These are phyloP conservation scores for Potentilla sterilis DNA, from an alignment of 306 rosid species.

Conservation along the genomic window DNA sequence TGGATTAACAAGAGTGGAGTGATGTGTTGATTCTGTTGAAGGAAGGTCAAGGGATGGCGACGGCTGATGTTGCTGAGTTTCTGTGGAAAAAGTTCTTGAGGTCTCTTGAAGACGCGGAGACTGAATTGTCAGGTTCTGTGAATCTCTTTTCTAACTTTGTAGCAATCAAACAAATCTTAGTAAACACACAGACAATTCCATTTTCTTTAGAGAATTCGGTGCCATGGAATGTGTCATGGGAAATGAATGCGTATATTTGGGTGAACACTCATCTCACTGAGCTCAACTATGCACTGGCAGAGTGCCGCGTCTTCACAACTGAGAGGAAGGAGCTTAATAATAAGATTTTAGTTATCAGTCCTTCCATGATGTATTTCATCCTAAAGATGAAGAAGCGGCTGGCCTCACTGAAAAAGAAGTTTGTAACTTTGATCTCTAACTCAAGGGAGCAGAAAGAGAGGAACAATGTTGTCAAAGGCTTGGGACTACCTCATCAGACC, in stretches of 20 bases:
- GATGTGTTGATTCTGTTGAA: not conserved
- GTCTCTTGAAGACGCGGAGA: not conserved
- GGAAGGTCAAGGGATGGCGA: not conserved
- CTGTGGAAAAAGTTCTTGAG: not conserved
- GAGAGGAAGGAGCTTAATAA: not conserved
- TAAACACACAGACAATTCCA: not conserved
- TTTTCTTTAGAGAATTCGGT: not conserved
- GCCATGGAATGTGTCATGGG: slow-evolving; percentile 6
- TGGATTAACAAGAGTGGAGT: not conserved
- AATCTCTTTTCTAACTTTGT: not conserved
- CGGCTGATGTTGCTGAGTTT: not conserved
- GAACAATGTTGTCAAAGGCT: not conserved
- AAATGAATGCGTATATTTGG: not conserved
- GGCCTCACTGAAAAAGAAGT: not conserved
- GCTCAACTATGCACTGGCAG: slow-evolving; percentile 15
- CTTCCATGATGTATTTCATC: not conserved
- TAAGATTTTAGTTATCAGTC: not conserved
- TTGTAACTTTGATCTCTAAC: not conserved
- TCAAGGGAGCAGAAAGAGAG: not conserved
- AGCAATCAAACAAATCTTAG: not conserved
- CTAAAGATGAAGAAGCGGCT: not conserved
- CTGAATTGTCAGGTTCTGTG: not conserved
- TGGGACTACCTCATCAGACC: not conserved
- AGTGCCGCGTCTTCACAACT: not conserved
- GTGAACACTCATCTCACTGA: not conserved